phyloP scores from a whole-genome alignment of 148 eudicot species.

The Camellia sinensis region DNA sequence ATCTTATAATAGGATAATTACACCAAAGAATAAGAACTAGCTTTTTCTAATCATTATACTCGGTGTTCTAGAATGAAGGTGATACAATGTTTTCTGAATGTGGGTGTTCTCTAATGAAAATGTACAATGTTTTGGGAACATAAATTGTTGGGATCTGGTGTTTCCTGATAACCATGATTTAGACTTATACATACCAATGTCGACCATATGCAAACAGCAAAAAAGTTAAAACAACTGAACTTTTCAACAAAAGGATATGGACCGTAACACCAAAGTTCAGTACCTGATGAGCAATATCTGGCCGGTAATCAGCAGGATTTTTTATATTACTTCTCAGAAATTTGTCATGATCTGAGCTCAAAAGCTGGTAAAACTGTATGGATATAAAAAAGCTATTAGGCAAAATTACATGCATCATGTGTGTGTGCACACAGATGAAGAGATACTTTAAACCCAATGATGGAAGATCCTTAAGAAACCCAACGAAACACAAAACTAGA shows the following conservation, averaged over 20 bases:
- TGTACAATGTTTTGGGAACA: neutral
- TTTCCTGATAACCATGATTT: neutral
- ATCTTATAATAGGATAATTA: neutral
- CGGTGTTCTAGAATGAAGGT: neutral
- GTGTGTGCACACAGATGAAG: neutral
- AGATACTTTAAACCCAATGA: neutral
- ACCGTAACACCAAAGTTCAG: constrained; percentile 9
- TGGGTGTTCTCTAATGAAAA: neutral
- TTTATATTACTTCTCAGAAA: constrained; percentile 58
- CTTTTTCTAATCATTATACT: neutral
- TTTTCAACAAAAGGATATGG: neutral
- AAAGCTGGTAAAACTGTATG: constrained; percentile 67
- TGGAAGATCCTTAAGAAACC: neutral
- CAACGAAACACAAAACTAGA: too few relatives aligned
- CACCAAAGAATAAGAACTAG: neutral
- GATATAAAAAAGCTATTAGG: neutral
- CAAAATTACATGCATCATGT: neutral
- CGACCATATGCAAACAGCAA: neutral
- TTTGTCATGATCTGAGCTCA: constrained; percentile 81
- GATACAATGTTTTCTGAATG: neutral
- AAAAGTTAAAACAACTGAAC: neutral
- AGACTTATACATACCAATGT: neutral
- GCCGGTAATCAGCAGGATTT: constrained; percentile 85
- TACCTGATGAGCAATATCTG: constrained; percentile 94
- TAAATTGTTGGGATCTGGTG: neutral